A percentile compares a stretch with the other conserved stretches of the same genome.
Conservation (phyloP, 2,329 filamentous ascomycete species). For the Ophiostoma angusticollis region DNA sequence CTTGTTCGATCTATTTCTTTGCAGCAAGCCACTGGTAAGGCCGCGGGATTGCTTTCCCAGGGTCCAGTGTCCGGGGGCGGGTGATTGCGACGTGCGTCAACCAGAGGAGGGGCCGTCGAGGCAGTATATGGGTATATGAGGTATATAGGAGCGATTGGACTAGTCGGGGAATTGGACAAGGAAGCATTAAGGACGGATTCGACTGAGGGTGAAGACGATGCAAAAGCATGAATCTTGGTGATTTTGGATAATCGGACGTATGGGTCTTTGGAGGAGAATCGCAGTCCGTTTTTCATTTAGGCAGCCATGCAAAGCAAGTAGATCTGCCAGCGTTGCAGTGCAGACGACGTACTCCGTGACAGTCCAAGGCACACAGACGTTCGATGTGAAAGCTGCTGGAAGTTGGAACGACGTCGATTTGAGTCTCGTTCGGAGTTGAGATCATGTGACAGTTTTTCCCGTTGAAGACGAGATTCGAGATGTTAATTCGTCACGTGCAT, state of each 20-base stretch:
- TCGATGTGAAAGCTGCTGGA: no score
- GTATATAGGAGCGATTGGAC: no score
- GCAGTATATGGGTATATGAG: neutral
- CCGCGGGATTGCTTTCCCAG: no score
- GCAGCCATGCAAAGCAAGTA: slow-evolving; percentile 1
- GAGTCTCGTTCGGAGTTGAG: no score
- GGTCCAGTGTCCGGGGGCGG: neutral
- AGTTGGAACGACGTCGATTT: no score
- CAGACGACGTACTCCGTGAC: no score
- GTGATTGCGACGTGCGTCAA: neutral
- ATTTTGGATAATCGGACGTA: neutral
- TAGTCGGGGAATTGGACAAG: neutral
- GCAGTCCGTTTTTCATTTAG: slow-evolving; percentile 5
- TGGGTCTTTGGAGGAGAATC: neutral
- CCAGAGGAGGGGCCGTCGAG: neutral
- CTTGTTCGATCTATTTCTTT: slow-evolving; percentile 1
- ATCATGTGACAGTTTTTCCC: no score
- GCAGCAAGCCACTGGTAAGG: no score
- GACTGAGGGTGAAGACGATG: neutral
- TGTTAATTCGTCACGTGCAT: no score
- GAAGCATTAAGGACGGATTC: neutral
- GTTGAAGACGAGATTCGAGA: no score
- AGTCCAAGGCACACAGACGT: no score
- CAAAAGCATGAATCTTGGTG: neutral
- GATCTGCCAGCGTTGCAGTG: neutral